These are phyloP conservation scores for Ceratobasidium sp. DNA, from an alignment of 1,284 basidiomycete genomes.

Conservation along the genomic window DNA sequence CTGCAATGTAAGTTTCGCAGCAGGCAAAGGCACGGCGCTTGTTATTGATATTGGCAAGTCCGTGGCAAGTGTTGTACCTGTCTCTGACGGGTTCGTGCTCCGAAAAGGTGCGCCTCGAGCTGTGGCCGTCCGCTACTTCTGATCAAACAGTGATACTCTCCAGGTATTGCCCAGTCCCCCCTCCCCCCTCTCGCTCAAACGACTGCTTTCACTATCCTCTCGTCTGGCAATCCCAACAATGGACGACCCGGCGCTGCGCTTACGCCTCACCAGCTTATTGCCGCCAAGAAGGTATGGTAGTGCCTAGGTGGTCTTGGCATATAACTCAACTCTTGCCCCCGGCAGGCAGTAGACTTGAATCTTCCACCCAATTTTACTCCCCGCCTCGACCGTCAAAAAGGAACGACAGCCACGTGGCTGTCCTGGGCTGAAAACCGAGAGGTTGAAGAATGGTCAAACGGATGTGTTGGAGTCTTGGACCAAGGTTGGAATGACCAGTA, in stretches of 20 bases:
- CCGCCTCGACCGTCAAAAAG: conserved; percentile 77
- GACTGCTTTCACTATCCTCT: conserved; percentile 73
- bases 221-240: conserved; percentile 53
- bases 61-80: conserved; percentile 90
- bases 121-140: neutral
- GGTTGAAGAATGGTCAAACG: conserved; percentile 94
- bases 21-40: conserved; percentile 92
- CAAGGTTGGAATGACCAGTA: conserved; percentile 90
- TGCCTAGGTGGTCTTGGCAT: neutral
- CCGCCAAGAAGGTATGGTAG: conserved; percentile 70
- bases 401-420: conserved; percentile 82
- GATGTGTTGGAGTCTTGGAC: conserved; percentile 84
- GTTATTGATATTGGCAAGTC: conserved; percentile 94
- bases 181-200: conserved; percentile 82
- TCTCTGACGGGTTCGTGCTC: conserved; percentile 97
- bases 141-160: neutral
- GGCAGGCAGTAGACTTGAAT: conserved; percentile 71
- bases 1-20: conserved; percentile 76
- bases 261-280: conserved; percentile 87
- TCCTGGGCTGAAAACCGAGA: conserved; percentile 85
- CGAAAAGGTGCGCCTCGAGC: conserved; percentile 77
- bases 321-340: neutral
- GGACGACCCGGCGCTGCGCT: conserved; percentile 69
- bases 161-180: conserved; percentile 75
- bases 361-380: conserved; percentile 71